Conservation (phyloP, 2,329 filamentous ascomycete genomes). For the Hortaea werneckii region DNA sequence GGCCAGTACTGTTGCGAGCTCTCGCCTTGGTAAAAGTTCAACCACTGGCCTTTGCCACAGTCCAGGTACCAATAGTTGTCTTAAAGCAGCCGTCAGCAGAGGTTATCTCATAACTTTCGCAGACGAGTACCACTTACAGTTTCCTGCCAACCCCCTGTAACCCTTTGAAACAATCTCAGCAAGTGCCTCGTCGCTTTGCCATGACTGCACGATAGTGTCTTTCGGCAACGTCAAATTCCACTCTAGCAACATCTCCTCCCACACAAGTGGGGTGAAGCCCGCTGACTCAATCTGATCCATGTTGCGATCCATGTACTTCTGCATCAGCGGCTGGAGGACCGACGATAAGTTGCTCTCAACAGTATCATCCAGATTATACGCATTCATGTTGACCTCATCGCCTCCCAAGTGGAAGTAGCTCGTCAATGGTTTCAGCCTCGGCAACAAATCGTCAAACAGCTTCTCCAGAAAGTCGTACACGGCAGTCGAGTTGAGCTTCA, state of each 20-base stretch:
- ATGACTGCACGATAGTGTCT: conserved; percentile 69
- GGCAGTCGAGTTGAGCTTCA: conserved; percentile 63
- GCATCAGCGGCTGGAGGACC: conserved; percentile 64
- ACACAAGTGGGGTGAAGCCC: conserved; percentile 65
- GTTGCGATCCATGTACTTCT: conserved; percentile 63
- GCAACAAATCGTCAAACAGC: conserved; percentile 66
- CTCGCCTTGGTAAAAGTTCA: conserved; percentile 52
- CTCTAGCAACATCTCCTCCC: conserved; percentile 75
- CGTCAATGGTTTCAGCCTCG: conserved; percentile 58
- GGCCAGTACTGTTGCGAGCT: conserved; percentile 50
- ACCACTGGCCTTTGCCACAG: conserved; percentile 71
- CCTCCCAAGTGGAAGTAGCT: conserved; percentile 78
- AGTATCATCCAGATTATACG: conserved; percentile 62
- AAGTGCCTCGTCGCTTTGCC: conserved; percentile 57
- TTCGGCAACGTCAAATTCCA: conserved; percentile 66
- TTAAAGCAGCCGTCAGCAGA: not conserved
- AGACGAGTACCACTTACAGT: conserved; percentile 49
- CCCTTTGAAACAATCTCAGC: conserved; percentile 51
- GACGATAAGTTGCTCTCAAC: conserved; percentile 55
- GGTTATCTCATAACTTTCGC: conserved; percentile 12
- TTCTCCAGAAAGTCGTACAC: conserved; percentile 63
- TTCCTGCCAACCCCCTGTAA: conserved; percentile 62
- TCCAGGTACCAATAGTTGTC: conserved; percentile 57
- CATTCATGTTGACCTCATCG: conserved; percentile 73
- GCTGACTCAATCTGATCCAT: conserved; percentile 54